Percentiles rank a stretch among this genome's conserved stretches.
Evolutionary conservation across 2,329 filamentous ascomycete species (phyloP).

Genomic region (Ampelomyces quisqualis): DNA sequence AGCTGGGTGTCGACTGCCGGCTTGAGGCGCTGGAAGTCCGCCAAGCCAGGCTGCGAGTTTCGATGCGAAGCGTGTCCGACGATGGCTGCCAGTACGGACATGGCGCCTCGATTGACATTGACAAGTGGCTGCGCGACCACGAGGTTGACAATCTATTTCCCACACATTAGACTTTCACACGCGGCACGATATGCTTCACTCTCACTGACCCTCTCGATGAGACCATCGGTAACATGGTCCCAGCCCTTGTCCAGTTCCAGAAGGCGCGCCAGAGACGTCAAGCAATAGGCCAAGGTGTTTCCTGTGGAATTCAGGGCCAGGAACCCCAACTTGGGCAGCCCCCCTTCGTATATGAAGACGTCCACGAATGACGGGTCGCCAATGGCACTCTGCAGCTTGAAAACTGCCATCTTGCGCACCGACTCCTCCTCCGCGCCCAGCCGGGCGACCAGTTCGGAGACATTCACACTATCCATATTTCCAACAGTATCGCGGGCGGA

Average conservation of each 20-base stretch:
- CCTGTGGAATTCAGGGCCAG: conserved; percentile 83
- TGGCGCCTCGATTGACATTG: conserved; percentile 93
- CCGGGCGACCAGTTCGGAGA: conserved; percentile 60
- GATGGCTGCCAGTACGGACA: conserved; percentile 92
- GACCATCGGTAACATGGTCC: conserved; percentile 78
- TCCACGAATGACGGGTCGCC: conserved; percentile 96
- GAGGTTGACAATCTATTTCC: conserved; percentile 75
- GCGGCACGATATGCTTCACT: background rate
- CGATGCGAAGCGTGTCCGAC: conserved; percentile 76
- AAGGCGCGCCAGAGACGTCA: conserved; percentile 83
- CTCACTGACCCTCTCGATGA: conserved; percentile 63
- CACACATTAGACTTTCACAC: conserved; percentile 10
- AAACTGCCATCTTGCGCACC: conserved; percentile 96
- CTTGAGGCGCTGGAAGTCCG: conserved; percentile 88
- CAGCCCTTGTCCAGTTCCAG: conserved; percentile 97
- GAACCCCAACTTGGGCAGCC: conserved; percentile 75
- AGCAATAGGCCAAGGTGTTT: conserved; percentile 92
- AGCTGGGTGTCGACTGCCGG: conserved; percentile 89
- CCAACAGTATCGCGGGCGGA: conserved; percentile 5
- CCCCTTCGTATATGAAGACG: conserved; percentile 88
- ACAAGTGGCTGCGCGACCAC: conserved; percentile 94
- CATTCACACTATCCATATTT: conserved; percentile 57
- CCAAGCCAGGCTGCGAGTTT: conserved; percentile 60
- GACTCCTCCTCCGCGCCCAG: conserved; percentile 74
- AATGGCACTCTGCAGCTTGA: conserved; percentile 94